Evolutionary conservation across 2,329 filamentous ascomycete genomes (phyloP).

Genomic region (Aspergillus fructus): DNA sequence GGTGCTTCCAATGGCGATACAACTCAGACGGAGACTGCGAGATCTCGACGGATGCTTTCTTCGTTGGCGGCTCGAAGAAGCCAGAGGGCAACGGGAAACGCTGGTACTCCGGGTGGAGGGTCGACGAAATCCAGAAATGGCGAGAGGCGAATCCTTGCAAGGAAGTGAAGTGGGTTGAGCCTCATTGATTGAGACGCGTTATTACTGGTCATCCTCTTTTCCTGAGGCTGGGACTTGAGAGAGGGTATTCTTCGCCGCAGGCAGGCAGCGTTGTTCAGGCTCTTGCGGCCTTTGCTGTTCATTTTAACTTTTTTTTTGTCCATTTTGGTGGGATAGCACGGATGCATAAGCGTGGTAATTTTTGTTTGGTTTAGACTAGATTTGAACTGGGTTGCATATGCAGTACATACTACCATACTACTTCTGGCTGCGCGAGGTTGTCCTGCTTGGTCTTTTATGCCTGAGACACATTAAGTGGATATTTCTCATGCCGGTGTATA

Average conservation of each 20-base stretch:
- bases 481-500: neutral
- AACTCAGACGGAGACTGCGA: conserved; percentile 10
- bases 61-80: conserved; percentile 5
- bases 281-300: neutral
- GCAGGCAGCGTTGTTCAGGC: neutral
- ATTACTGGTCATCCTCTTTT: neutral
- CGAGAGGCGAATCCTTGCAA: conserved; percentile 11
- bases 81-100: conserved; percentile 2
- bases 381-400: too few species aligned
- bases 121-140: conserved; percentile 14
- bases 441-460: neutral
- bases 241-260: neutral
- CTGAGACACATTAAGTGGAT: neutral
- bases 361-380: neutral
- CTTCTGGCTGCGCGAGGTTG: neutral
- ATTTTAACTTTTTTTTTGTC: neutral
- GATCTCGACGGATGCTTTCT: conserved; percentile 15
- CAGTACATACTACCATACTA: too few species aligned
- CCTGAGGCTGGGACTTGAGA: neutral
- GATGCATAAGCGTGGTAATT: neutral
- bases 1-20: conserved; percentile 38
- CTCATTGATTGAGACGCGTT: conserved; percentile 1
- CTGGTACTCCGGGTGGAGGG: conserved; percentile 17
- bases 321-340: neutral
- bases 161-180: conserved; percentile 12